Conservation (phyloP, 805 yeast genomes). For the Kodamaea kaohsiungensis region DNA sequence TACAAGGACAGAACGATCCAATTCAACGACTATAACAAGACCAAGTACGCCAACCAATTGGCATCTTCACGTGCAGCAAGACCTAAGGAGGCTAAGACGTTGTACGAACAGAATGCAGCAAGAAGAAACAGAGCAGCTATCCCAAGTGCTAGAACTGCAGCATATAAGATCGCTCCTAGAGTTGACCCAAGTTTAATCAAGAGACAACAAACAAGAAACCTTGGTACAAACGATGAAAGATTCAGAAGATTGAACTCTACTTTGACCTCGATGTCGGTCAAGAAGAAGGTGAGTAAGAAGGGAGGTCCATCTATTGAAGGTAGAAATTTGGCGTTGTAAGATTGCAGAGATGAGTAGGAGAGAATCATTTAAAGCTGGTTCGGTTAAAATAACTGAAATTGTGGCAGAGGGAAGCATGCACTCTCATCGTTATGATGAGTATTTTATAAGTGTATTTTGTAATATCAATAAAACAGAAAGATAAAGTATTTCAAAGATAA, state of each 20-base stretch:
- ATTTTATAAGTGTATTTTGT: background rate
- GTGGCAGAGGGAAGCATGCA: background rate
- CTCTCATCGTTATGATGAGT: background rate
- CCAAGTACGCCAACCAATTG: constrained; percentile 47
- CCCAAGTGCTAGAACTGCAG: constrained; percentile 87
- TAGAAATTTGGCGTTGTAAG: constrained; percentile 47
- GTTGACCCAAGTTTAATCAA: constrained; percentile 54
- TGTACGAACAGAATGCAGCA: constrained; percentile 87
- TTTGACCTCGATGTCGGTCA: constrained; percentile 47
- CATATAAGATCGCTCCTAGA: constrained; percentile 87
- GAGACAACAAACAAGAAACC: constrained; percentile 45
- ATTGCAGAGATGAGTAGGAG: background rate
- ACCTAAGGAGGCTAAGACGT: constrained; percentile 48
- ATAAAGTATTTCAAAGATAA: background rate
- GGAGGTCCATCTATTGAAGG: constrained; percentile 84
- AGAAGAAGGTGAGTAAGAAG: constrained; percentile 54
- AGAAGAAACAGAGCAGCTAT: constrained; percentile 94
- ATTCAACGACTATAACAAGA: constrained; percentile 66
- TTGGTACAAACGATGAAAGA: constrained; percentile 68
- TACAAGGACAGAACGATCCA: constrained; percentile 83
- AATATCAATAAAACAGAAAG: background rate
- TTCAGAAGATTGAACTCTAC: constrained; percentile 74
- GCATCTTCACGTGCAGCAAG: constrained; percentile 31
- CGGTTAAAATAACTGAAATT: background rate
- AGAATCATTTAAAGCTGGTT: no score